These are phyloP conservation scores for Starmerella stellata DNA, from an alignment of 805 yeast species.

Conservation along the genomic window DNA sequence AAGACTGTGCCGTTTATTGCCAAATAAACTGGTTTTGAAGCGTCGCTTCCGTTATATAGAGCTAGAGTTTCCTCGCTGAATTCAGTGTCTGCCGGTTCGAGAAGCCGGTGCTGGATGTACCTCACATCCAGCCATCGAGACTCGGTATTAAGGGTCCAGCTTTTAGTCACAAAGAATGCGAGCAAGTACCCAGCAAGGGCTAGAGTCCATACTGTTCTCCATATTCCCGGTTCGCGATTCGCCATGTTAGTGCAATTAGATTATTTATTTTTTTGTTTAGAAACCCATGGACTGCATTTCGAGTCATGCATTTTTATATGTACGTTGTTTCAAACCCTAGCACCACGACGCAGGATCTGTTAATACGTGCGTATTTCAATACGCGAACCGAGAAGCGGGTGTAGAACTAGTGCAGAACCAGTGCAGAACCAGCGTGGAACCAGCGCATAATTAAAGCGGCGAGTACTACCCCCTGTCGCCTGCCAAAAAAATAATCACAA, in stretches of 20 bases:
- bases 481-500: too few species aligned
- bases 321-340: too few species aligned
- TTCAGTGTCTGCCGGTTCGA: conserved; percentile 17
- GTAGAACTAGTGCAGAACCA: neutral
- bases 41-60: conserved; percentile 34
- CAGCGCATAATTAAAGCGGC: too few species aligned
- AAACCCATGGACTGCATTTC: too few species aligned
- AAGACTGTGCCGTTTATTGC: conserved; percentile 44
- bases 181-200: neutral
- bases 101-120: conserved; percentile 24
- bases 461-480: too few species aligned
- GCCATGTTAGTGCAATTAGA: too few species aligned
- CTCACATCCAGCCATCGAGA: conserved; percentile 32
- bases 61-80: conserved; percentile 33
- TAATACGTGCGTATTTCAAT: neutral
- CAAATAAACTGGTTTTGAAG: conserved; percentile 35
- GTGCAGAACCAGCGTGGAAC: too few species aligned
- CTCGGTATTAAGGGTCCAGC: conserved; percentile 43
- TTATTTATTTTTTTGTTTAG: too few species aligned
- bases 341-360: too few species aligned
- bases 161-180: conserved; percentile 30
- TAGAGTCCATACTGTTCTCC: neutral
- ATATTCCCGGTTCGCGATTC: too few species aligned
- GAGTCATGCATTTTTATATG: too few species aligned
- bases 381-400: neutral